phyloP scores from a whole-genome alignment of 2,329 filamentous ascomycete genomes.

The Fusarium luffae region DNA sequence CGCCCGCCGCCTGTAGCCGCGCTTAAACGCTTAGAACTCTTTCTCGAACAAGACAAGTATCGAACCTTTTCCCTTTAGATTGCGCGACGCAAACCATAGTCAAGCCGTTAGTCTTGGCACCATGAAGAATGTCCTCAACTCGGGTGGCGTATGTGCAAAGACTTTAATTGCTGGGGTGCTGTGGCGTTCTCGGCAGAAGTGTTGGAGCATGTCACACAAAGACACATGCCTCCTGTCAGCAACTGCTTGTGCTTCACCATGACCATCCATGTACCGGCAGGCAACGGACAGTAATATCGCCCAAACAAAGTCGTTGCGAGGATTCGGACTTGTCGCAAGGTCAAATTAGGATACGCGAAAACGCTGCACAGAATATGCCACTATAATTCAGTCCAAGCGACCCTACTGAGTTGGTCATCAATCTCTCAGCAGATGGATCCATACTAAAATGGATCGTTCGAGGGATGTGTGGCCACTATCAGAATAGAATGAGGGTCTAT shows the following conservation, averaged over 20 bases:
- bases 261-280: conserved; percentile 43
- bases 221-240: conserved; percentile 24
- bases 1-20: conserved; percentile 22
- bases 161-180: conserved; percentile 6
- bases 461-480: conserved; percentile 15
- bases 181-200: conserved; percentile 30
- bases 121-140: conserved; percentile 1
- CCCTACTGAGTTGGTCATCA: conserved; percentile 12
- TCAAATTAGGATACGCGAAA: conserved; percentile 3
- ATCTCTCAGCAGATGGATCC: conserved; percentile 20
- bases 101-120: conserved; percentile 23
- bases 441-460: conserved; percentile 14
- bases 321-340: conserved; percentile 9
- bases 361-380: conserved; percentile 11
- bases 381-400: conserved; percentile 18
- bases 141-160: conserved; percentile 18
- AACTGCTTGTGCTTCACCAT: conserved; percentile 23
- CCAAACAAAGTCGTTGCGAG: conserved; percentile 29
- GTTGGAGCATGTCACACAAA: conserved; percentile 34
- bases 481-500: conserved; percentile 2
- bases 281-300: conserved; percentile 32
- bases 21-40: conserved; percentile 31
- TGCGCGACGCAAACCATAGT: conserved; percentile 14
- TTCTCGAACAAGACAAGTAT: conserved; percentile 16
- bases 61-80: conserved; percentile 12